Conservation (phyloP, 2,329 filamentous ascomycete genomes). For the Fusarium tupiense region DNA sequence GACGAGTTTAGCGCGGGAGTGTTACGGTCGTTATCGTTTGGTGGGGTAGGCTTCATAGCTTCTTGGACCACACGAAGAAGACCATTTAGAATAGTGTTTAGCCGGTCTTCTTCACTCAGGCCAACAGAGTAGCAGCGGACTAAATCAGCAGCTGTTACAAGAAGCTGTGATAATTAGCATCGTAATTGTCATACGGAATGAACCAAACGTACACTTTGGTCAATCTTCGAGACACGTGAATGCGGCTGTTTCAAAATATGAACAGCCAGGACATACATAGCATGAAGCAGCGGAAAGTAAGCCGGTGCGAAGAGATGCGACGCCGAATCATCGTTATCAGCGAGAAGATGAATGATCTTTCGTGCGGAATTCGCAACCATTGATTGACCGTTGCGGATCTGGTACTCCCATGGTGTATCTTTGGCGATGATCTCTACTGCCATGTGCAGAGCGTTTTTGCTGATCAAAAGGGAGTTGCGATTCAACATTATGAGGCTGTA, state of each 20-base stretch:
- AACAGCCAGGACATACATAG: neutral
- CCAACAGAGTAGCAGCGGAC: neutral
- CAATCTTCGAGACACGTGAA: neutral
- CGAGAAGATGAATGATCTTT: neutral
- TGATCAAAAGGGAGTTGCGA: neutral
- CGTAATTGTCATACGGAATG: no score
- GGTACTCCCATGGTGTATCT: neutral
- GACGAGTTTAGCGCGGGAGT: rapidly evolving
- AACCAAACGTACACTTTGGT: conserved; percentile 17
- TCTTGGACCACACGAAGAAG: neutral
- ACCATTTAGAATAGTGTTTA: neutral
- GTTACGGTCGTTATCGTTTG: rapidly evolving
- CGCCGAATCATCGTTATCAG: neutral
- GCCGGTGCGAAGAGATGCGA: neutral
- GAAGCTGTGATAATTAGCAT: no score
- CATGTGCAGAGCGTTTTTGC: neutral
- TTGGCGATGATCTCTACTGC: conserved; percentile 7
- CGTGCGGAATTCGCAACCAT: conserved; percentile 7
- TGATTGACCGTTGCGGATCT: neutral
- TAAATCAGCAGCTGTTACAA: neutral
- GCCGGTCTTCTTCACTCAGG: rapidly evolving
- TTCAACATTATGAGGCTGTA: neutral
- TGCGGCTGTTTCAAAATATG: conserved; percentile 3
- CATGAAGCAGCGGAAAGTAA: neutral
- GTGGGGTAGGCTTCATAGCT: neutral